Evolutionary conservation across 139 green algal species (phyloP), one percentile per base, ranked within the genome.

Genomic region (Picochlorum sp.): DNA sequence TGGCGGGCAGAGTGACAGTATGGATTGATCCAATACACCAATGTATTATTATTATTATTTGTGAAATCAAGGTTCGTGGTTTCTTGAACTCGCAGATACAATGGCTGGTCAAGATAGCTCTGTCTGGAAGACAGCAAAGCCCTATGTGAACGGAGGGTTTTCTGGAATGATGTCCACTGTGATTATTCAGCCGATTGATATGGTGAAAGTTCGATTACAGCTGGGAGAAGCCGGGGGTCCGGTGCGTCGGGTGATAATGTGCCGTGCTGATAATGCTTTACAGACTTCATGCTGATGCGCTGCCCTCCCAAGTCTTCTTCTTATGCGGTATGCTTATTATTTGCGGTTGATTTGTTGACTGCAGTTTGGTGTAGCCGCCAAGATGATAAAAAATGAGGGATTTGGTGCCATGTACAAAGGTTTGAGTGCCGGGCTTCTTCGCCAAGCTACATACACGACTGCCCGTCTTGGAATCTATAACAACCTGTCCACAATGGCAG

Each of bases 401-500:
- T 72, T 96, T 31, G 78, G 72, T 28, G 69, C 79, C 20, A 65
- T 97, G 40, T 97, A 97, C 79, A 94, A 84, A 72, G 93, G 93
- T 26, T 81, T 99, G 33, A 87, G 69, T 41, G 93, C 93, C 6
- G 93, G 93, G 26, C 79, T 99, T 41, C 74, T 99, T 59, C 79
- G 93, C 50, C 93, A 99, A 76, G 91, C 91, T 14, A 96, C 89
- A 18, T 99, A 99, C 81, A 99, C 93, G 31, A 99, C 93, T 30
- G 88, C 91, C 4, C 88, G 93, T 45, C 67, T 99, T 50, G 93
- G 93, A 25, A 78, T 96, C 53, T 95, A 93, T 77, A 80, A 90
- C 61, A 74, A 81, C 41, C 67, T 91, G 35, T 83, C 58, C 32
- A 66, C 72, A 25, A 41, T 58, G 12, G 65, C 79, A n/a, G 79